phyloP scores from a whole-genome alignment of 2,329 filamentous ascomycete genomes.

The Ophiostoma quercus region DNA sequence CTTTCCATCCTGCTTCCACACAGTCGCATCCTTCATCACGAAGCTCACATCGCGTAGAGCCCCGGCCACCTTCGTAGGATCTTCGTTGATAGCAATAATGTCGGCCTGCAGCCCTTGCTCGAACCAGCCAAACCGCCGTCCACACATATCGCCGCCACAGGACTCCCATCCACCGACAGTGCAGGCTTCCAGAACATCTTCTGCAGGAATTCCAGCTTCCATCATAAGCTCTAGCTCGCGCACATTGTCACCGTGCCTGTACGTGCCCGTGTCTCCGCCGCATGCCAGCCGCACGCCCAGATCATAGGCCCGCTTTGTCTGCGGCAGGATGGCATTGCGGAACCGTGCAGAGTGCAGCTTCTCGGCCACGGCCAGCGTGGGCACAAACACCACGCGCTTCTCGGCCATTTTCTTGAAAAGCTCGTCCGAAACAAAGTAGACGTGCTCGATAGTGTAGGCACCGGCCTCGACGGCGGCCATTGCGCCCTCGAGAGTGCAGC shows the following conservation, averaged over 20 bases:
- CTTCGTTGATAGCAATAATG: background rate
- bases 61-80: background rate
- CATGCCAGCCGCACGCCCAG: constrained; percentile 46
- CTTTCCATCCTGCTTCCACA: constrained; percentile 42
- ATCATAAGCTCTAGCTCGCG: background rate
- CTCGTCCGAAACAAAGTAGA: background rate
- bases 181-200: background rate
- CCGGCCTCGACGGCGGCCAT: constrained; percentile 41
- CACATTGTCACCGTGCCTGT: background rate
- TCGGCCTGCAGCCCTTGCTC: background rate
- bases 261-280: constrained; percentile 49
- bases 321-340: constrained; percentile 33
- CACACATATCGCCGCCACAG: background rate
- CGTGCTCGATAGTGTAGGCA: constrained; percentile 46
- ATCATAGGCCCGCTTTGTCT: constrained; percentile 43
- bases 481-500: background rate
- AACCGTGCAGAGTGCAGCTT: constrained; percentile 31
- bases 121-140: background rate
- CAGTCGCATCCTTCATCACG: constrained; percentile 53
- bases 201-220: background rate
- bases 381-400: constrained; percentile 34
- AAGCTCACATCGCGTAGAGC: constrained; percentile 41
- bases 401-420: background rate
- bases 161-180: background rate
- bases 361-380: constrained; percentile 47